These are phyloP conservation scores for Fusarium hostae DNA, from an alignment of 2,329 filamentous ascomycete genomes.

Conservation along the genomic window DNA sequence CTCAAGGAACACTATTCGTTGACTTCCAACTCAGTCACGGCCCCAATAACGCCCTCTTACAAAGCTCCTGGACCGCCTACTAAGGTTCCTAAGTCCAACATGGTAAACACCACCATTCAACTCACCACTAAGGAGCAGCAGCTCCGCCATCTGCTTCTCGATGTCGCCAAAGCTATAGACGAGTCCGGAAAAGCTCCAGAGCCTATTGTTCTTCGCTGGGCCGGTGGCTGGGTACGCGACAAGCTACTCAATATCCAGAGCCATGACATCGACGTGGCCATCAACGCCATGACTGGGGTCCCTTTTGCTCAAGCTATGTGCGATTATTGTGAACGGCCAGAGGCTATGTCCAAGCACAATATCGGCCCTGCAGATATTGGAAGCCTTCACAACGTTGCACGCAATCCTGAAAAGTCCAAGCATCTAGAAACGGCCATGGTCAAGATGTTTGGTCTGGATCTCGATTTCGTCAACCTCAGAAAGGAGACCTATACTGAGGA, in stretches of 20 bases:
- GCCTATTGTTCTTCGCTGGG: conserved; percentile 77
- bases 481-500: conserved; percentile 92
- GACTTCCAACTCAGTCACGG: background rate
- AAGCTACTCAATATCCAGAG: conserved; percentile 78
- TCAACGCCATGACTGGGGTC: conserved; percentile 86
- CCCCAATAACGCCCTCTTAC: background rate
- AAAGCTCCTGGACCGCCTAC: background rate
- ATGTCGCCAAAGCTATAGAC: conserved; percentile 76
- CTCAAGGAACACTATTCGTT: conserved; percentile 36
- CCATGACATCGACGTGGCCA: conserved; percentile 86
- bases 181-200: conserved; percentile 58
- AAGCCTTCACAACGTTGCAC: conserved; percentile 86
- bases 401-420: conserved; percentile 96
- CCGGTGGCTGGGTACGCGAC: conserved; percentile 89
- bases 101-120: conserved; percentile 49
- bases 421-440: conserved; percentile 93
- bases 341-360: conserved; percentile 70
- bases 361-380: conserved; percentile 71
- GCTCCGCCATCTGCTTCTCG: conserved; percentile 80
- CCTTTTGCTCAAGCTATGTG: conserved; percentile 77
- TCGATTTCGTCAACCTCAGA: conserved; percentile 93
- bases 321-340: conserved; percentile 71
- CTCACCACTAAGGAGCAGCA: conserved; percentile 78
- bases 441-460: conserved; percentile 84
- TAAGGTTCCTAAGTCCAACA: conserved; percentile 11